Percentiles rank a stretch among this genome's conserved stretches.
These are phyloP conservation scores for Blastobotrys buckinghamii DNA, from an alignment of 1,139 yeast genomes.

Conservation along the genomic window DNA sequence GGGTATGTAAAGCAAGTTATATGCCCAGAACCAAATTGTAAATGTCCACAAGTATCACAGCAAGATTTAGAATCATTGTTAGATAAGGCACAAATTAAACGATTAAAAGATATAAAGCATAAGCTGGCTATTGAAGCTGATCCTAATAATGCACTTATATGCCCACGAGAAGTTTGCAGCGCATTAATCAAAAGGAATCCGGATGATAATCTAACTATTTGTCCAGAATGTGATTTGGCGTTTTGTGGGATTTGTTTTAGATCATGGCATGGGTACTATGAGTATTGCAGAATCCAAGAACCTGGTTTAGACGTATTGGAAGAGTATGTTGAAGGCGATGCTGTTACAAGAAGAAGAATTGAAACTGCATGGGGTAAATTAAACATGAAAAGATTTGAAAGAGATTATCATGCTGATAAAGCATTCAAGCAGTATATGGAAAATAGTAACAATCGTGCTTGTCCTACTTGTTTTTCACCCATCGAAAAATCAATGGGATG, in stretches of 20 bases:
- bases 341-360: constrained; percentile 35
- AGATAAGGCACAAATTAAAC: constrained; percentile 30
- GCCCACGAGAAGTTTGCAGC: constrained; percentile 47
- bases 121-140: constrained; percentile 43
- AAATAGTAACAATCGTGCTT: constrained; percentile 40
- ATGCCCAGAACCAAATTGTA: constrained; percentile 47
- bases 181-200: constrained; percentile 44
- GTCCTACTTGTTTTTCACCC: constrained; percentile 52
- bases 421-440: constrained; percentile 43
- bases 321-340: constrained; percentile 35
- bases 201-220: constrained; percentile 49
- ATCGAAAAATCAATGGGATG: constrained; percentile 64
- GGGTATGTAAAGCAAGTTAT: constrained; percentile 52
- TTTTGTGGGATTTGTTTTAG: constrained; percentile 56
- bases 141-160: constrained; percentile 47
- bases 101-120: constrained; percentile 39
- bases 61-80: constrained; percentile 31
- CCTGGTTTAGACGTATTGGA: constrained; percentile 44
- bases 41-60: constrained; percentile 17
- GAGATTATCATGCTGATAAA: constrained; percentile 45
- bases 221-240: constrained; percentile 49
- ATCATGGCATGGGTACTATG: constrained; percentile 61
- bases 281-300: constrained; percentile 39
- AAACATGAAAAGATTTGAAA: constrained; percentile 40
- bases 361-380: constrained; percentile 48